Base-by-base conservation (phyloP, 106 monocot genomes). In the Phalaenopsis equestris region DNA sequence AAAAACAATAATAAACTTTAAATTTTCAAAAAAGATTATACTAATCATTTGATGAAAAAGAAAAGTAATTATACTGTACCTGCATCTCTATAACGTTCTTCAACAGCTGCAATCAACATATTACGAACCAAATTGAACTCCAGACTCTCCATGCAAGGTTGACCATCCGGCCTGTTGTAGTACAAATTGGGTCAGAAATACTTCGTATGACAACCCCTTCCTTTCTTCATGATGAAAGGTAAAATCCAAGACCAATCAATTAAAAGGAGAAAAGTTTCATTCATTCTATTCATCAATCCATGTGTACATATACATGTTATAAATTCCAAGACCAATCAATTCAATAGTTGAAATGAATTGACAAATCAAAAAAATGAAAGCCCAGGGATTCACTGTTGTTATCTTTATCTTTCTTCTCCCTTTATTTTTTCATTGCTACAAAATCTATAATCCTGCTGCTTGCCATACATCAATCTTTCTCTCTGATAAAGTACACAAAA, bases 1-100 rank as follows among this genome's bases (percentile, higher is more conserved):
- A n/a, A 5, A 6, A 67, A 16, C 10, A 70, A 38, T 70, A 70
- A 38, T 70, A 42, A 42, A 41, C 43, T 6, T 42, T 3, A 3
- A 74, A 74, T 42, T 41, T 41, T 41, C 70, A 72, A 37, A 30
- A 16, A 42, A 1, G 74, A 3, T 24, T 3, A 67, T 24, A 67
- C 67, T 67, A 67, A 24, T 67, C 67, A 21, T 24, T 67, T 6
- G 8, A 67, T 64, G 67, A 7, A 9, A 55, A 36, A 56, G 56
- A 37, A 16, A 2, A 73, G 38, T 52, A 18, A 73, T 23, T 56
- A 49, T 42, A 72, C 15, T 42, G 73, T 80, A 95, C 94, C 94
- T 74, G 94, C 94, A 87, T 95, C 94, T 79, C 79, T 85, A 80
- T 95, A 95, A 15, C 94, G 86, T 76, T 94, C 94, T 76, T 94